These are phyloP conservation scores for Psilocybe subaeruginosa DNA, from an alignment of 768 basidiomycete genomes.

Conservation along the genomic window DNA sequence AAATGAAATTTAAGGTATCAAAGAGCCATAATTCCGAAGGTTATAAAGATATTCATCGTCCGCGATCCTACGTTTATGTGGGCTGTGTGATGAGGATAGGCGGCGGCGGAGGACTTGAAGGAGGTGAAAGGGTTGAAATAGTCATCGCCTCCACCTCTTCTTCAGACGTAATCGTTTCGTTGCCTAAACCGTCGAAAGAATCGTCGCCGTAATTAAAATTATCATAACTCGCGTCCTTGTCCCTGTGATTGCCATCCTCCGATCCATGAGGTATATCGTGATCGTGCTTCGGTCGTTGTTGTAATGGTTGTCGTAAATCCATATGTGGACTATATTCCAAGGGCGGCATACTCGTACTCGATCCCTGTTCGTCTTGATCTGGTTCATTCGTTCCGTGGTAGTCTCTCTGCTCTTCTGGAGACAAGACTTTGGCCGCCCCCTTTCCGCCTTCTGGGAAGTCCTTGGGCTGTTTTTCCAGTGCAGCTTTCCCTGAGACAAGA, in stretches of 20 bases:
- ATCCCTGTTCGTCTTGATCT: constrained; percentile 27
- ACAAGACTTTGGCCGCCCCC: constrained; percentile 67
- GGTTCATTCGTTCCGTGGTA: constrained; percentile 46
- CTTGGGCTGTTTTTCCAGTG: constrained; percentile 59
- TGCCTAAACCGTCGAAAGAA: constrained; percentile 20
- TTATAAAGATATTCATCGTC: constrained; percentile 7
- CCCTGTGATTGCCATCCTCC: neutral
- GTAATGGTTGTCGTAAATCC: constrained; percentile 1
- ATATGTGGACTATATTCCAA: neutral
- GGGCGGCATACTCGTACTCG: constrained; percentile 25
- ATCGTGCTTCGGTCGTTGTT: constrained; percentile 19
- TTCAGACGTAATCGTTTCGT: constrained; percentile 32
- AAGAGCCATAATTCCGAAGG: neutral
- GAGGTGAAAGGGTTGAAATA: constrained; percentile 27
- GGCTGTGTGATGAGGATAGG: constrained; percentile 43
- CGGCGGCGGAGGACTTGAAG: constrained; percentile 34
- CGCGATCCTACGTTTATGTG: constrained; percentile 17
- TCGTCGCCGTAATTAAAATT: constrained; percentile 2
- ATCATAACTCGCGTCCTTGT: constrained; percentile 1
- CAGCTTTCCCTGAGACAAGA: constrained; percentile 57
- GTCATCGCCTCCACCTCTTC: constrained; percentile 47
- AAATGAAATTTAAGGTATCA: neutral
- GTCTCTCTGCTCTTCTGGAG: constrained; percentile 68
- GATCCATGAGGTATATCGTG: constrained; percentile 4
- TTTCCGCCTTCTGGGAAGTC: constrained; percentile 51